Percentiles rank a stretch among this genome's conserved stretches.
These are phyloP conservation scores for Tolypocladium nubicola DNA, from an alignment of 2,329 filamentous ascomycete genomes.

Conservation along the genomic window DNA sequence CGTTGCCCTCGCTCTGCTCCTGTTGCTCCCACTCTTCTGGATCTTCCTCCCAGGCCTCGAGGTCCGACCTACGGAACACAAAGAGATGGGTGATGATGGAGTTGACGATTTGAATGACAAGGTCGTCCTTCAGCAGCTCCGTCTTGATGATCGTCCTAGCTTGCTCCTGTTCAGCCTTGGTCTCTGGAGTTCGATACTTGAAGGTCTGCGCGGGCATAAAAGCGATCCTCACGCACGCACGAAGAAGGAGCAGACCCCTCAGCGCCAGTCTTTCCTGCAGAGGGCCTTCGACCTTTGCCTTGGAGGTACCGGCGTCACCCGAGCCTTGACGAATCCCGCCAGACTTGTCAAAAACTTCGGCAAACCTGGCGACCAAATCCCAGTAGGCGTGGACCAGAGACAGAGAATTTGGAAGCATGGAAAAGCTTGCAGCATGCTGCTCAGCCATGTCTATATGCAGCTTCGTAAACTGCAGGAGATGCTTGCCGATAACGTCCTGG, in stretches of 20 bases:
- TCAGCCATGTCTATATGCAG: constrained; percentile 80
- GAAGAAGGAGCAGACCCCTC: constrained; percentile 71
- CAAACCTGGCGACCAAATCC: constrained; percentile 67
- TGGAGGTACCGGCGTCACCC: constrained; percentile 25
- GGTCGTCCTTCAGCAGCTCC: constrained; percentile 63
- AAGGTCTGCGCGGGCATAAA: constrained; percentile 75
- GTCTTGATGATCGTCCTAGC: constrained; percentile 61
- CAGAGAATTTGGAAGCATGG: constrained; percentile 68
- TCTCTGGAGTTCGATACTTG: constrained; percentile 65
- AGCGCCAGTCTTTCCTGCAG: constrained; percentile 71
- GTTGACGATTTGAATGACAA: constrained; percentile 75
- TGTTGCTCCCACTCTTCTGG: constrained; percentile 92
- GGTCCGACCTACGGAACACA: constrained; percentile 72
- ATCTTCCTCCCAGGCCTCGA: constrained; percentile 88
- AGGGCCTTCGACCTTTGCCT: constrained; percentile 45
- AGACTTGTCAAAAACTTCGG: constrained; percentile 58
- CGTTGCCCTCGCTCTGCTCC: constrained; percentile 74
- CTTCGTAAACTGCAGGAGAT: constrained; percentile 83
- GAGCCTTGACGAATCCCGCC: constrained; percentile 40
- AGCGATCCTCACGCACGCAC: constrained; percentile 76
- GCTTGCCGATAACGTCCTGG: constrained; percentile 63
- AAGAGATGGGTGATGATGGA: constrained; percentile 80
- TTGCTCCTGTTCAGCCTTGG: constrained; percentile 64
- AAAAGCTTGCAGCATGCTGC: constrained; percentile 71
- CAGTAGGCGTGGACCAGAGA: constrained; percentile 75